A percentile compares a stretch with the other conserved stretches of the same genome.
These are phyloP conservation scores for Prunus kanzakura DNA, from an alignment of 306 rosid genomes.

Conservation along the genomic window DNA sequence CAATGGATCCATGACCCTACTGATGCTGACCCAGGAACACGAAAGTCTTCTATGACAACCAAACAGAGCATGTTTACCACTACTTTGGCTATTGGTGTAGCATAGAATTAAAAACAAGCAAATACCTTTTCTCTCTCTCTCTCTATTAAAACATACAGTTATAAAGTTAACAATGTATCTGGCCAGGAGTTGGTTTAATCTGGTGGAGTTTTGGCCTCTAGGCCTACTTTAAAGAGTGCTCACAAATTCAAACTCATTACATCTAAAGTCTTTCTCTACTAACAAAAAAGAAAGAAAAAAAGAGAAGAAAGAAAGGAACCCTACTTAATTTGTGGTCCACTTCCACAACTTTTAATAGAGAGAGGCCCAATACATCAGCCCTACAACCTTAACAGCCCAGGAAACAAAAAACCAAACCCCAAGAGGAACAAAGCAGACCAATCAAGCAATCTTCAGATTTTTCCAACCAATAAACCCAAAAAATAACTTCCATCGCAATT, in stretches of 20 bases:
- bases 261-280: not conserved
- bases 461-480: not conserved
- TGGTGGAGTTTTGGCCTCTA: not conserved
- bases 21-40: not conserved
- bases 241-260: not conserved
- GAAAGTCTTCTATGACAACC: not conserved
- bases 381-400: not conserved
- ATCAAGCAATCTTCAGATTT: not conserved
- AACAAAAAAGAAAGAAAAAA: too few species aligned
- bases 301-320: too few species aligned
- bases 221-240: not conserved
- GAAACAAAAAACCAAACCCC: not conserved
- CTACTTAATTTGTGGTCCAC: too few species aligned
- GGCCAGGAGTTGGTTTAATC: not conserved
- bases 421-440: not conserved
- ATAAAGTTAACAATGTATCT: not conserved
- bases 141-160: not conserved
- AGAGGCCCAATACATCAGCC: too few species aligned
- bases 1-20: not conserved
- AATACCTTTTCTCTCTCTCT: not conserved
- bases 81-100: not conserved
- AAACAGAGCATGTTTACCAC: not conserved
- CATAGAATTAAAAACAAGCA: not conserved
- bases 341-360: too few species aligned
- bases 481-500: too few species aligned